Conservation (phyloP, 495 filamentous ascomycete species). For the Daldinia loculata region DNA sequence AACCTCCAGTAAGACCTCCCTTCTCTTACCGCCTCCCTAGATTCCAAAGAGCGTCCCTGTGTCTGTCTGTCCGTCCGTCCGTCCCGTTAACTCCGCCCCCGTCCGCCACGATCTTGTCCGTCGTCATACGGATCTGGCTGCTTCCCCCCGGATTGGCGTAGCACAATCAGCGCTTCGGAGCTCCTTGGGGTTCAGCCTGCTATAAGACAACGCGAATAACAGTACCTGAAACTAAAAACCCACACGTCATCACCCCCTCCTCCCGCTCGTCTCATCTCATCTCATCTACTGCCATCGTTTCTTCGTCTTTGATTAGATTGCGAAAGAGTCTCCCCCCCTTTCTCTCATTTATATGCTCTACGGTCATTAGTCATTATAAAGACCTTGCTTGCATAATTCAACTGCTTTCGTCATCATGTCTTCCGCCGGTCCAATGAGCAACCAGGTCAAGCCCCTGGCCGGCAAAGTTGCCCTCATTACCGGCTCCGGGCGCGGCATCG, state of each 20-base stretch:
- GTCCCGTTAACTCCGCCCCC: constrained; percentile 7
- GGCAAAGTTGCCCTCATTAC: constrained; percentile 79
- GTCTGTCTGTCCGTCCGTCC: neutral
- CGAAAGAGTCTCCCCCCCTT: neutral
- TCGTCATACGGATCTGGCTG: neutral
- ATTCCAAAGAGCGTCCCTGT: neutral
- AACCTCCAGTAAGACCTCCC: neutral
- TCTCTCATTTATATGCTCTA: neutral
- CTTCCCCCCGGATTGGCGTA: constrained; percentile 9
- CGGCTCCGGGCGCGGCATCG: constrained; percentile 74
- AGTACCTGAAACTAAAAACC: neutral
- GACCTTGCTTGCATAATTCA: neutral
- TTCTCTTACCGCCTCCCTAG: neutral
- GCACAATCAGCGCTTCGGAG: constrained; percentile 21
- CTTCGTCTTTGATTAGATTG: neutral
- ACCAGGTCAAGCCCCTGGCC: constrained; percentile 52
- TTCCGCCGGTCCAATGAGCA: constrained; percentile 40
- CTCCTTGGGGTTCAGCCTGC: constrained; percentile 32
- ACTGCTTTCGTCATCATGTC: constrained; percentile 29
- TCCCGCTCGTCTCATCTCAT: neutral
- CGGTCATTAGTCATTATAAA: neutral
- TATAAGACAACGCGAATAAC: constrained; percentile 29
- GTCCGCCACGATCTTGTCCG: constrained; percentile 24
- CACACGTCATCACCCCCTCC: constrained; percentile 2
- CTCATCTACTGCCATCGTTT: neutral